A percentile compares a stretch with the other conserved stretches of the same genome.
Conservation (phyloP, 257 asterid genomes). For the Primulina eburnea region DNA sequence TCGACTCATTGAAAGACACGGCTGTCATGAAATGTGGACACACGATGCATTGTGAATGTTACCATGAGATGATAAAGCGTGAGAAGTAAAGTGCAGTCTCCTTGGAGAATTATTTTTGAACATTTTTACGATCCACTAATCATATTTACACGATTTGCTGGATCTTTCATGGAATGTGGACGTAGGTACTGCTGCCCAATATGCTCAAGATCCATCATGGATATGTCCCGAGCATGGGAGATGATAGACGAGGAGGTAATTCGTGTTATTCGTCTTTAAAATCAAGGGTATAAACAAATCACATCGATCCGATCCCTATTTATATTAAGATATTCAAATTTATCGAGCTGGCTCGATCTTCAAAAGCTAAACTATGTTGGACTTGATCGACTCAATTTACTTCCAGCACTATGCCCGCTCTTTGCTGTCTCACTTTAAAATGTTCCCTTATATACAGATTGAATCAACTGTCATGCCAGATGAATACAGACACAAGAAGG, state of each 20-base stretch:
- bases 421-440: neutral
- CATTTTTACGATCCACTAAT: neutral
- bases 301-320: neutral
- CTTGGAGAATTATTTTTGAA: constrained; percentile 2
- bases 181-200: constrained; percentile 88
- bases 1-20: constrained; percentile 85
- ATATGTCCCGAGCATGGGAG: constrained; percentile 80
- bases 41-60: constrained; percentile 91
- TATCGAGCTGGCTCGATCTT: no score
- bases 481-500: constrained; percentile 84
- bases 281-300: neutral
- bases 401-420: neutral
- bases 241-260: constrained; percentile 77
- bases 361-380: no score
- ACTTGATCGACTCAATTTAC: neutral
- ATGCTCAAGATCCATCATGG: constrained; percentile 76
- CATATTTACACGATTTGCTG: neutral
- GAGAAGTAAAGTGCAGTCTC: constrained; percentile 54
- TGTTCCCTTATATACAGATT: constrained; percentile 48
- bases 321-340: neutral
- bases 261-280: no score
- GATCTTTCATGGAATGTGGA: neutral
- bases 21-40: constrained; percentile 96
- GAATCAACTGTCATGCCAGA: constrained; percentile 84
- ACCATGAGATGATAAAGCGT: constrained; percentile 77